These are phyloP conservation scores for Hyaloscypha variabilis DNA, from an alignment of 495 filamentous ascomycete species.

Conservation along the genomic window DNA sequence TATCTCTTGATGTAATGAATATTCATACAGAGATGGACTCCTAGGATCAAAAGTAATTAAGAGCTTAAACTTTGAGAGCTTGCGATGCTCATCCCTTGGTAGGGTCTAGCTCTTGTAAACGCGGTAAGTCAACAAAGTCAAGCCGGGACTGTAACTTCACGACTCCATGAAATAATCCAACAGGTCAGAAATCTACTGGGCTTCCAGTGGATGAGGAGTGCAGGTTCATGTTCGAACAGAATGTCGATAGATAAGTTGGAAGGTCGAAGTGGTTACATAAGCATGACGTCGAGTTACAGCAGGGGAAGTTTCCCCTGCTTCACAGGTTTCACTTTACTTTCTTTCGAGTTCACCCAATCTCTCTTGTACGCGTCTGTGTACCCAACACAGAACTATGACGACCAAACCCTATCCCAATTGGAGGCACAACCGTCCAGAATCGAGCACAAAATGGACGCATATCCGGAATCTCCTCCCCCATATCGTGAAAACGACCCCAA, in stretches of 20 bases:
- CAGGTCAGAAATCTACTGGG: background rate
- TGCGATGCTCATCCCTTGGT: too few species aligned
- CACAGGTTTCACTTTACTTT: constrained; percentile 4
- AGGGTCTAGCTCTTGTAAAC: too few species aligned
- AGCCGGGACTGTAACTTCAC: too few species aligned
- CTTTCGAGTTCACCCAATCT: background rate
- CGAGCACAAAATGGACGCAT: constrained; percentile 6
- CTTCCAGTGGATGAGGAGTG: background rate
- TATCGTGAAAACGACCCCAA: constrained; percentile 5
- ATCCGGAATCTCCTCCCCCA: constrained; percentile 8
- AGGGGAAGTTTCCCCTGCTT: background rate
- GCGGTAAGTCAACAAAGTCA: too few species aligned
- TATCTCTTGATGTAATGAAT: too few species aligned
- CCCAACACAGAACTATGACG: background rate
- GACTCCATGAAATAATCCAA: too few species aligned
- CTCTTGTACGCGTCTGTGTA: constrained; percentile 6
- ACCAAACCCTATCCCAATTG: background rate
- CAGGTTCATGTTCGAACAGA: background rate
- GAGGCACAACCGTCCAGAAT: background rate
- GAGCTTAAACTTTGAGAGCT: too few species aligned
- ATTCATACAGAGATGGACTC: too few species aligned
- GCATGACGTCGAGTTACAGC: background rate
- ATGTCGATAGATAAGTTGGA: too few species aligned
- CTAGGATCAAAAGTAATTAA: too few species aligned
- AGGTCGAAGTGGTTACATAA: background rate